Base-by-base conservation (phyloP, 306 rosid genomes). In the Oxytropis ochrocephala region DNA sequence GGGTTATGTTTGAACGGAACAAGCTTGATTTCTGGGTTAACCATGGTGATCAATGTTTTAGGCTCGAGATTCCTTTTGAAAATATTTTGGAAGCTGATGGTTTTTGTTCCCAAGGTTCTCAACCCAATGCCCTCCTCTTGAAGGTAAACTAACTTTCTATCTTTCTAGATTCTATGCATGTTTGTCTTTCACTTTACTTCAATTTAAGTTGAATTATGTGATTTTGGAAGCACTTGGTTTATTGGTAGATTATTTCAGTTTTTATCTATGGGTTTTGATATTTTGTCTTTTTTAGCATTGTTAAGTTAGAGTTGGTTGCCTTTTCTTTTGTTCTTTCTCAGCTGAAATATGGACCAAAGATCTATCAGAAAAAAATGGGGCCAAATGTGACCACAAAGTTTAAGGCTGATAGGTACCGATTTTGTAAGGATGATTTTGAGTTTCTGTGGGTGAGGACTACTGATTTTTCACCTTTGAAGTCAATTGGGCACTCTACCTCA, bases 291-390 rank as follows among this genome's bases (percentile, higher is more conserved):
- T 5, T 32, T 48, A 43, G 29, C 56, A 43, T 30, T 56, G 43
- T 17, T 39, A 41, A 4, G 42, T 11, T 57, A 33, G 17, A 48
- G 71, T 8, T 75, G 17, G 17, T 11, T 68, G 50, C 43, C 9
- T 50, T 7, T 24, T 11, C 3, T 46, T 27, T 19, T 32, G 30
- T n/a, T 52, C 14, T 1, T 36, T 69, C 44, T 57, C 91, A 90
- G 98, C 82, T 94, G 72, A 90, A 84, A 81, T 88, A 82, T 76
- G 97, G 74, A 1, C 98, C 98, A 3, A 90, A 74, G 82, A 87
- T 90, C 71, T 94, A 82, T 75, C 82, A 76, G 39, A 84, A 33
- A 62, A 64, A 75, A 48, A 58, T 75, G 11, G 96, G 97, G 47
- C 83, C 92, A 38, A 35, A 76, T 56, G 69, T 92, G 64, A 63